Evolutionary conservation across 257 asterid species (phyloP), one percentile per base, ranked within the genome.

Genomic region (Nicotiana sylvestris): DNA sequence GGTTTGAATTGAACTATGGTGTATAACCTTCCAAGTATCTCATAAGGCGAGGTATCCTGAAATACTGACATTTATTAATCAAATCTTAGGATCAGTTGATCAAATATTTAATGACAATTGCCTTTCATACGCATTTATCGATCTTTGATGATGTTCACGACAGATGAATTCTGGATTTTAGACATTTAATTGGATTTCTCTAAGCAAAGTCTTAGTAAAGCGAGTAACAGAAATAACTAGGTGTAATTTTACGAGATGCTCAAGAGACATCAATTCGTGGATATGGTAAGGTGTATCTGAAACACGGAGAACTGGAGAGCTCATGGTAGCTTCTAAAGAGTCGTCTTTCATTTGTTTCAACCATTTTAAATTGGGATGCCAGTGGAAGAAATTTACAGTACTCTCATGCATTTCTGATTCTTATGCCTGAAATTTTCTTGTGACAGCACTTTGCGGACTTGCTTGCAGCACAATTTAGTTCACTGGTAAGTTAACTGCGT

Each of bases 371-470:
- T 69, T 55, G 80, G 80, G 80, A 29, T 51, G 49, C 10, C 65
- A 51, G 29, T 51, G 25, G 46, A 57, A 69, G 60, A 35, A 81
- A 51, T 8, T 81, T 55, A 10, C 35, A 57, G 29, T 43, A 35
- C 56, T 66, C 80, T 81, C 51, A 5, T 72, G 55, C 66, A 86
- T 81, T 86, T 87, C 85, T 85, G 72, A 87, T 83, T 7, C 61
- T n/a, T 84, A 78, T 55, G 49, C 56, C 78, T 29, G 29, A 29
- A 51, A 65, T 82, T 62, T 21, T 81, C 76, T 77, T 85, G 82
- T 90, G 86, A 85, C 99, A 96, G 99, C 92, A 93, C 84, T 87
- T 82, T n/a, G 99, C 98, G 2, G 99, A 96, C 86, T 88, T 94
- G 88, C 97, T 96, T 77, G 99, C 97, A 35, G 86, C 92, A 39